Evolutionary conservation across 768 basidiomycete species (phyloP).

Genomic region (Boletus tylopilopsis): DNA sequence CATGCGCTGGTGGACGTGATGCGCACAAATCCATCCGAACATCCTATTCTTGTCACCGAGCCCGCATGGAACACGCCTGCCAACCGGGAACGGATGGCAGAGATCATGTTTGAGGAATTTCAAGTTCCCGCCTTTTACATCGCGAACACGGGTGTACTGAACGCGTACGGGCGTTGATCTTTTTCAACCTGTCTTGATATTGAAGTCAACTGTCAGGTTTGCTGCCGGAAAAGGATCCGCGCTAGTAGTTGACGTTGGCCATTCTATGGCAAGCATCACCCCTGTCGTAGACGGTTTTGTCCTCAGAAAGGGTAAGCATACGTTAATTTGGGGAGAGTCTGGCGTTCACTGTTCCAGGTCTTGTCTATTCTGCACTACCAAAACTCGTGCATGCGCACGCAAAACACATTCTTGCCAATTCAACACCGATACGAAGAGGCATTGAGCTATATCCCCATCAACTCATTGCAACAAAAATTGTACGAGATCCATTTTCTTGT

Average conservation of each 20-base stretch:
- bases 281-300: conserved; percentile 98
- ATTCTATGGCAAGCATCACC: conserved; percentile 84
- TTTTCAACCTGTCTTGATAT: conserved; percentile 2
- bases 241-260: conserved; percentile 90
- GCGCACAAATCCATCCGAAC: conserved; percentile 73
- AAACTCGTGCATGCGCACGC: conserved; percentile 80
- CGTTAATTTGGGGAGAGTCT: neutral
- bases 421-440: conserved; percentile 46
- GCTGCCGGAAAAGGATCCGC: conserved; percentile 98
- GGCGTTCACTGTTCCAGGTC: conserved; percentile 47
- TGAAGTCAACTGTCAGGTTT: conserved; percentile 53
- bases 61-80: conserved; percentile 93
- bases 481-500: conserved; percentile 26
- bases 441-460: conserved; percentile 83
- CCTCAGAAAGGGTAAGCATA: conserved; percentile 75
- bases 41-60: conserved; percentile 91
- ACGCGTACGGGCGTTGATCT: conserved; percentile 60
- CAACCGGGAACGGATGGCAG: conserved; percentile 93
- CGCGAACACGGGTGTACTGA: conserved; percentile 90
- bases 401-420: conserved; percentile 56
- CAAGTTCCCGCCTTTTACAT: conserved; percentile 94
- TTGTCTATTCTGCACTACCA: conserved; percentile 70
- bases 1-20: conserved; percentile 77
- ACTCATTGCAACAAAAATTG: conserved; percentile 78
- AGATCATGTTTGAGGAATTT: conserved; percentile 98